Evolutionary conservation across 2,329 filamentous ascomycete species (phyloP).

Genomic region (Penicillium rolfsii): DNA sequence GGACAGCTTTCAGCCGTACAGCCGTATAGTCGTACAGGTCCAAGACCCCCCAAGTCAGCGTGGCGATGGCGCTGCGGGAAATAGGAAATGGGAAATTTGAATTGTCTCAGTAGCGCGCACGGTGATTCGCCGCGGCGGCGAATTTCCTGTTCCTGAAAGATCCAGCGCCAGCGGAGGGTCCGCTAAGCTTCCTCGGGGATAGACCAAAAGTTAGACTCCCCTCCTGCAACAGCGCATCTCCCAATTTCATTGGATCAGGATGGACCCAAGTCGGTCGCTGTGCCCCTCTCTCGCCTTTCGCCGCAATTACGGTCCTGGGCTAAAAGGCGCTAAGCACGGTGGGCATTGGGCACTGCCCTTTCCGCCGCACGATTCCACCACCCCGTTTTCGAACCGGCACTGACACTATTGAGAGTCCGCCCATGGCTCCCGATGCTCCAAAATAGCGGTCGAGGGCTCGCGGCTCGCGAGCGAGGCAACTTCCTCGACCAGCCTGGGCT

Average conservation of each 20-base stretch:
- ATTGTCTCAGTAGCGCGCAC: constrained; percentile 16
- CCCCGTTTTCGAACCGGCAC: not conserved
- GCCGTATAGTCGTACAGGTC: not conserved
- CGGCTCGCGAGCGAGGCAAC: too few species aligned
- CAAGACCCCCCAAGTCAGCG: not conserved
- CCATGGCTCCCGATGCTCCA: not conserved
- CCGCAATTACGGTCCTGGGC: not conserved
- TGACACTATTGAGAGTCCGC: not conserved
- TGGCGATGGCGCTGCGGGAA: not conserved
- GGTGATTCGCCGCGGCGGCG: constrained; percentile 4
- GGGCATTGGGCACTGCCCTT: not conserved
- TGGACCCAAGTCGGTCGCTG: not conserved
- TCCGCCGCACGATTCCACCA: not conserved
- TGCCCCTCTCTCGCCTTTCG: not conserved
- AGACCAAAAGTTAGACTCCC: not conserved
- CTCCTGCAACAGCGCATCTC: not conserved
- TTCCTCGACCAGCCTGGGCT: not conserved
- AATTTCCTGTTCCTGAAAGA: constrained; percentile 15
- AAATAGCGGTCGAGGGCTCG: not conserved
- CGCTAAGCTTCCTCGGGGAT: not conserved
- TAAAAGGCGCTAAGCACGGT: not conserved
- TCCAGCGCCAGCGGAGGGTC: not conserved
- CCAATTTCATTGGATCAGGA: not conserved
- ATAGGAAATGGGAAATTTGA: constrained; percentile 21
- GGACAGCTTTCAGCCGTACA: too few species aligned